These are phyloP conservation scores for Byssochlamys sp. DNA, from an alignment of 2,329 filamentous ascomycete genomes.

Conservation along the genomic window DNA sequence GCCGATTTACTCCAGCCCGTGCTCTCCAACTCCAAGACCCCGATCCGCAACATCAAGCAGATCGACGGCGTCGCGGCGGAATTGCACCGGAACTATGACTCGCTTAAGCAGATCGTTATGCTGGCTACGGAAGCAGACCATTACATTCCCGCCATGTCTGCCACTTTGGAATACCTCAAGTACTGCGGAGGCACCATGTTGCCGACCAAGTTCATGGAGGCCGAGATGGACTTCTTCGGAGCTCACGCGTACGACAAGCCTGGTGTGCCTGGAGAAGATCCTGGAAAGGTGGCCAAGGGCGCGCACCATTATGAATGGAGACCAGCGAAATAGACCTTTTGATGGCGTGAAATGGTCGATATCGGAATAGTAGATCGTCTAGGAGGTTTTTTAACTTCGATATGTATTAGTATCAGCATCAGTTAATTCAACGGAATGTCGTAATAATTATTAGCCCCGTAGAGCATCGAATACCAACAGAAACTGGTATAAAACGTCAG, in stretches of 20 bases:
- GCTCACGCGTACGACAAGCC: conserved; percentile 53
- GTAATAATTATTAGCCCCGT: neutral
- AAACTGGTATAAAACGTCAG: too few relatives aligned
- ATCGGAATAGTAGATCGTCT: neutral
- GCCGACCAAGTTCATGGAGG: conserved; percentile 61
- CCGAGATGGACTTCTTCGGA: conserved; percentile 62
- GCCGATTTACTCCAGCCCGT: conserved; percentile 45
- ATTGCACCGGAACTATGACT: conserved; percentile 41
- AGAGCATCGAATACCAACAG: too few relatives aligned
- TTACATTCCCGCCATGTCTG: conserved; percentile 51
- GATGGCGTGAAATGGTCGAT: neutral
- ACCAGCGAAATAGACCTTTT: conserved; percentile 22
- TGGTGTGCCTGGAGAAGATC: conserved; percentile 42
- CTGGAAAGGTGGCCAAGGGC: conserved; percentile 45
- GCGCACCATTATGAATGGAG: conserved; percentile 57
- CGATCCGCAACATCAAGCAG: conserved; percentile 28
- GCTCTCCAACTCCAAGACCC: conserved; percentile 13
- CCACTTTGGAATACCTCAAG: conserved; percentile 59
- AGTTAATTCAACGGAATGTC: neutral
- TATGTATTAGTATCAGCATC: neutral
- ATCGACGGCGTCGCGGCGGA: conserved; percentile 44
- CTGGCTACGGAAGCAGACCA: conserved; percentile 49
- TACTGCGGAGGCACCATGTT: conserved; percentile 50
- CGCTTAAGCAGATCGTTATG: conserved; percentile 48
- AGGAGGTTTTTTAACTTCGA: neutral